phyloP scores from a whole-genome alignment of 257 asterid species.

The Pogostemon cablin region DNA sequence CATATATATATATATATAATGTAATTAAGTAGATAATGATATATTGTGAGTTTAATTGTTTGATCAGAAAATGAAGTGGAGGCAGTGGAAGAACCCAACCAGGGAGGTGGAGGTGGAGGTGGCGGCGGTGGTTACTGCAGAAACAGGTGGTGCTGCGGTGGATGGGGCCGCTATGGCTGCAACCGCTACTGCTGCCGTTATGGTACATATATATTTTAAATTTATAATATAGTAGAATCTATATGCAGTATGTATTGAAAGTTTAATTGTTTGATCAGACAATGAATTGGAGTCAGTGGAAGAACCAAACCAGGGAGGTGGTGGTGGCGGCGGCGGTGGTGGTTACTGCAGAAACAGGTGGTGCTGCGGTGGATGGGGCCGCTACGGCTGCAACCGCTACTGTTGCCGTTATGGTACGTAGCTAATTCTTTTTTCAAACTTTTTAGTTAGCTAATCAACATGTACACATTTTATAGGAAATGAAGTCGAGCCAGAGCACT shows the following conservation, averaged over 20 bases:
- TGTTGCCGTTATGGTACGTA: background rate
- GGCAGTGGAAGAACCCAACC: background rate
- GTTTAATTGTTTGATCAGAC: background rate
- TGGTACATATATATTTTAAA: background rate
- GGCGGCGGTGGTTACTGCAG: background rate
- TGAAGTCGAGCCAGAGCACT: background rate
- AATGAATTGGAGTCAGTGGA: slow-evolving; percentile 23
- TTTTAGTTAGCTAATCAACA: background rate
- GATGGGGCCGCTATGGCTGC: background rate
- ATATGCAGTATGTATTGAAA: too few relatives aligned
- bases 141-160: background rate
- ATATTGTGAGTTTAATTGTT: background rate
- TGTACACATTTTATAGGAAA: background rate
- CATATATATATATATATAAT: too few relatives aligned
- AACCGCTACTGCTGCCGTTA: background rate
- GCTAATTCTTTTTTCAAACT: too few relatives aligned
- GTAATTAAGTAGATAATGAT: background rate
- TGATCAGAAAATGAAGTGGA: slow-evolving; percentile 5
- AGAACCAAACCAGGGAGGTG: background rate
- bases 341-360: background rate
- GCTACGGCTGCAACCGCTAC: background rate
- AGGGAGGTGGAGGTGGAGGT: slow-evolving; percentile 1
- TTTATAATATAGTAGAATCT: too few relatives aligned
- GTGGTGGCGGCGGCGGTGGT: slow-evolving; percentile 16
- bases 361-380: background rate